These are phyloP conservation scores for Coemansia sp. DNA, from an alignment of 192 early-diverging fungal species.

Conservation along the genomic window DNA sequence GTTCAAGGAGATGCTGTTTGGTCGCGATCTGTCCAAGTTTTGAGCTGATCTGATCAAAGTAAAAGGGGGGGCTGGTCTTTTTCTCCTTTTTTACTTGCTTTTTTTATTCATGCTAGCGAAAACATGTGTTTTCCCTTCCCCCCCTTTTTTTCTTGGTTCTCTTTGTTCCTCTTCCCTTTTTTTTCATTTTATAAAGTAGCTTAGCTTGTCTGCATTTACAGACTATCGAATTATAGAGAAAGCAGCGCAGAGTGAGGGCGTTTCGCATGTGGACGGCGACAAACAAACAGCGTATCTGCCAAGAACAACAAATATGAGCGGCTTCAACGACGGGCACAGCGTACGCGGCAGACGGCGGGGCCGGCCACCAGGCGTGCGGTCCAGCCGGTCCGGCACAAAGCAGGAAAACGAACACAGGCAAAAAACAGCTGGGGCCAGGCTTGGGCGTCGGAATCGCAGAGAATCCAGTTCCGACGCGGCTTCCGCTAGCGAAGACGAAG, in stretches of 20 bases:
- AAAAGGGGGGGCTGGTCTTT: constrained; percentile 86
- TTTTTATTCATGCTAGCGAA: no score
- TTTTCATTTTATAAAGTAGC: constrained; percentile 11
- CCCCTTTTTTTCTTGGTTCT: neutral
- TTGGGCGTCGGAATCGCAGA: neutral
- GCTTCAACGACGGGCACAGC: constrained; percentile 12
- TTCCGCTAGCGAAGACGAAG: neutral
- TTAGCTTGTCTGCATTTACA: no score
- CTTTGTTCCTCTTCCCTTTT: constrained; percentile 9
- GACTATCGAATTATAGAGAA: no score
- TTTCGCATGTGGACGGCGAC: neutral
- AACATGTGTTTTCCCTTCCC: neutral
- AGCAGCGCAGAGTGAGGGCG: no score
- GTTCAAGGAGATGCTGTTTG: constrained; percentile 84
- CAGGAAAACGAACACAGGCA: constrained; percentile 1
- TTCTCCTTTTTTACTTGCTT: constrained; percentile 49
- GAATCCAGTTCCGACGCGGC: neutral
- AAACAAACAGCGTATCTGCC: neutral
- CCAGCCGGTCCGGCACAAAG: constrained; percentile 5
- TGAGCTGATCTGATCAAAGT: constrained; percentile 74
- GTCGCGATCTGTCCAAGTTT: constrained; percentile 73
- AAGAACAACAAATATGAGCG: constrained; percentile 9
- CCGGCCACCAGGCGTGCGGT: constrained; percentile 36
- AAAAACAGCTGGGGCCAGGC: neutral
- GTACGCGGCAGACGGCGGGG: constrained; percentile 37